Evolutionary conservation across 2,329 filamentous ascomycete species (phyloP).

Genomic region (Sphaerulina vaccinii): DNA sequence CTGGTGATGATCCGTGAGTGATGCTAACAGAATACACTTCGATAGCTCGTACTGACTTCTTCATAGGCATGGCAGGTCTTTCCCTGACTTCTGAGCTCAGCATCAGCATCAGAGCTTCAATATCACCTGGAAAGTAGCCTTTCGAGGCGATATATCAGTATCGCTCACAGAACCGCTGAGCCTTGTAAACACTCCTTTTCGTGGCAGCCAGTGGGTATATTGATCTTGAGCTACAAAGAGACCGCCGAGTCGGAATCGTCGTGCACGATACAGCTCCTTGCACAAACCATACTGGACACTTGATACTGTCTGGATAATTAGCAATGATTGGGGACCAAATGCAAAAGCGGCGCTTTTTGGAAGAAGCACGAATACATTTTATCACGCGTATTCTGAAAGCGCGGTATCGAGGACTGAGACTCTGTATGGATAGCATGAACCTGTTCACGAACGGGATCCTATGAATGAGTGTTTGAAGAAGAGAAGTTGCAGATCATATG

Average conservation of each 20-base stretch:
- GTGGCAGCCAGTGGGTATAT: constrained; percentile 5
- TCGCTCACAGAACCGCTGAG: constrained; percentile 9
- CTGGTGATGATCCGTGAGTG: constrained; percentile 82
- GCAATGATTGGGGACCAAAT: constrained; percentile 4
- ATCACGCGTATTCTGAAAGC: not conserved
- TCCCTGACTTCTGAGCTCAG: constrained; percentile 64
- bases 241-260: not conserved
- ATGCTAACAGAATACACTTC: not conserved
- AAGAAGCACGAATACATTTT: constrained; percentile 1
- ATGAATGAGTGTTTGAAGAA: not conserved
- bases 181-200: not conserved
- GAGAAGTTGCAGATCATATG: not conserved
- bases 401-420: not conserved
- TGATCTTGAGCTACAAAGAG: constrained; percentile 6
- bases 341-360: constrained; percentile 4
- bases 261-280: constrained; percentile 10
- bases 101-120: not conserved
- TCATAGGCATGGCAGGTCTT: constrained; percentile 69
- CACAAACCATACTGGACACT: not conserved
- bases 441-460: constrained; percentile 2
- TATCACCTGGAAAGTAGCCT: not conserved
- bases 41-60: constrained; percentile 18
- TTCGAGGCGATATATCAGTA: constrained; percentile 2
- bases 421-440: constrained; percentile 10
- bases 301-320: not conserved